Percentiles rank a stretch among this genome's conserved stretches.
phyloP scores from a whole-genome alignment of 371 early-diverging fungal genomes.

The Smittium mucronatum region DNA sequence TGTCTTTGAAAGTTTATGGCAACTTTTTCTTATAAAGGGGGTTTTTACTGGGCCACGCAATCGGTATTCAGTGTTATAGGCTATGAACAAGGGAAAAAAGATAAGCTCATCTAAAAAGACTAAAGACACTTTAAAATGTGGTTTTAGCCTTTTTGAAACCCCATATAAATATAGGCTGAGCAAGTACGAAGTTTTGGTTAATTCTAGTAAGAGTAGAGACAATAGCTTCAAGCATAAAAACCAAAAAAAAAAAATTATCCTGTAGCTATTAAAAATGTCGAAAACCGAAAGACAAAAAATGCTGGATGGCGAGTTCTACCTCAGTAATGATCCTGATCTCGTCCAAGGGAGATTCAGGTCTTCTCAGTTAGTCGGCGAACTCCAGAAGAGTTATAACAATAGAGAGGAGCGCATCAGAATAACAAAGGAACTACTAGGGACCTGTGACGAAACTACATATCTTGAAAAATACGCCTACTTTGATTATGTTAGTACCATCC shows the following conservation, averaged over 20 bases:
- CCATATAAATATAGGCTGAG: too few species aligned
- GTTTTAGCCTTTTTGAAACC: too few species aligned
- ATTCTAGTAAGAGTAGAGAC: too few species aligned
- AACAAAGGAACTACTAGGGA: slow-evolving; percentile 40
- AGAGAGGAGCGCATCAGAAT: slow-evolving; percentile 26
- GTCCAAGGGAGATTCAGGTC: slow-evolving; percentile 12
- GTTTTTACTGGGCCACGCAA: too few species aligned
- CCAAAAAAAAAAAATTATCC: background rate
- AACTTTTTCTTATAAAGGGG: too few species aligned
- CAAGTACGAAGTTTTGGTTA: too few species aligned
- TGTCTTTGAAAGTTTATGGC: too few species aligned
- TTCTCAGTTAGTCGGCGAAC: slow-evolving; percentile 23
- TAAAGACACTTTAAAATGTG: too few species aligned
- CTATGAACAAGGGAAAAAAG: too few species aligned
- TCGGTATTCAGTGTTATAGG: too few species aligned
- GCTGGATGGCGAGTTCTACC: slow-evolving; percentile 53
- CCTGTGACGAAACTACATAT: slow-evolving; percentile 34
- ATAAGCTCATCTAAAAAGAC: too few species aligned
- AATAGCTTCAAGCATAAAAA: too few species aligned
- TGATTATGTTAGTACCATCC: slow-evolving; percentile 43
- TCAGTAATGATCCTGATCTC: slow-evolving; percentile 43
- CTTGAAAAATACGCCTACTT: slow-evolving; percentile 49
- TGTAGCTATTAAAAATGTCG: background rate
- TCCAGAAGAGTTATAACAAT: slow-evolving; percentile 32
- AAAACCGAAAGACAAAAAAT: slow-evolving; percentile 44